phyloP scores from a whole-genome alignment of 179 eudicot genomes.

The Gypsophila paniculata region DNA sequence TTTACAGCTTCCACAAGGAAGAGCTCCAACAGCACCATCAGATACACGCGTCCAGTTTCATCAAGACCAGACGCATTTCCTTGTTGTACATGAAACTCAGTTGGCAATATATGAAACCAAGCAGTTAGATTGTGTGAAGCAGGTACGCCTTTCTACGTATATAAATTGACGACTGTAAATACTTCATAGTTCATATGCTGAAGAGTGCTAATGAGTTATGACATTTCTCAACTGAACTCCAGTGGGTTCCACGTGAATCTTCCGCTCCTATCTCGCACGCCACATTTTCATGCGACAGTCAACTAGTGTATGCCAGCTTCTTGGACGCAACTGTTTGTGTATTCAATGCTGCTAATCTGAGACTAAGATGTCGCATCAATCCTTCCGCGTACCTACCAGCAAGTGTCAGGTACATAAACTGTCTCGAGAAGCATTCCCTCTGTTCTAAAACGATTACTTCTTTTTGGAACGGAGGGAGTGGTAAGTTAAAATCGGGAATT shows the following conservation, averaged over 20 bases:
- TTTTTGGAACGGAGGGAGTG: not conserved
- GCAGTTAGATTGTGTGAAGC: constrained; percentile 74
- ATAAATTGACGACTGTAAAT: not conserved
- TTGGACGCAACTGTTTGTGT: constrained; percentile 78
- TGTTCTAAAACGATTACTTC: not conserved
- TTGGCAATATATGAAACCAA: constrained; percentile 73
- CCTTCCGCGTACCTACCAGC: constrained; percentile 76
- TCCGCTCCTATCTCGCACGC: constrained; percentile 81
- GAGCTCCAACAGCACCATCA: constrained; percentile 57
- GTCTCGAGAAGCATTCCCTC: not conserved
- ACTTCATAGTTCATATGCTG: too few relatives aligned
- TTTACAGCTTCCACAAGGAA: constrained; percentile 72
- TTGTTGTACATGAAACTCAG: constrained; percentile 82
- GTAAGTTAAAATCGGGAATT: not conserved
- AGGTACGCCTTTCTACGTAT: constrained; percentile 35
- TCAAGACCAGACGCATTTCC: constrained; percentile 80
- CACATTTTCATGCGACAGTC: constrained; percentile 88
- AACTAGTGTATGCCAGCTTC: constrained; percentile 71
- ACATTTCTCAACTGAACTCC: constrained; percentile 23
- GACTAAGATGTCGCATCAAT: constrained; percentile 67
- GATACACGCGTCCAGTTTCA: constrained; percentile 94
- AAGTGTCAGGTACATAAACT: constrained; percentile 45
- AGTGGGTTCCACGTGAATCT: constrained; percentile 76
- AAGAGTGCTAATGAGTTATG: constrained; percentile 5
- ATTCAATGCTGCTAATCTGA: constrained; percentile 61